These are phyloP conservation scores for Backusella liffmaniae DNA, from an alignment of 192 early-diverging fungal species.

Conservation along the genomic window DNA sequence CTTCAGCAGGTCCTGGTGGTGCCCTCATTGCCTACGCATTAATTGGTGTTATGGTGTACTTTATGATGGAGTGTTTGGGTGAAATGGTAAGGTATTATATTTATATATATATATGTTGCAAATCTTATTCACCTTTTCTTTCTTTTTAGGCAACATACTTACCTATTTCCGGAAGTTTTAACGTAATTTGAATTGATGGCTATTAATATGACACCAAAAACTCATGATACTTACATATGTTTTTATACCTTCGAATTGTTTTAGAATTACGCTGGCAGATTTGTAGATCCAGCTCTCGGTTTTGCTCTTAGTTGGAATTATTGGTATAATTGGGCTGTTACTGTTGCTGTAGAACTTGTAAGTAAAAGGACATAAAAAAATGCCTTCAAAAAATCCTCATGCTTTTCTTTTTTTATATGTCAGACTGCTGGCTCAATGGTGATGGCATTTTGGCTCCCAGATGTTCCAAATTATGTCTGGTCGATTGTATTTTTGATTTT, in stretches of 20 bases:
- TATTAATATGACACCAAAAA: too few relatives aligned
- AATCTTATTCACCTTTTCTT: background rate
- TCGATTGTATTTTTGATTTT: slow-evolving; percentile 55
- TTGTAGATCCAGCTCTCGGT: slow-evolving; percentile 81
- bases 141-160: slow-evolving; percentile 61
- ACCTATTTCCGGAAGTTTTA: slow-evolving; percentile 82
- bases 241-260: too few relatives aligned
- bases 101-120: background rate
- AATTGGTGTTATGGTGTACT: slow-evolving; percentile 72
- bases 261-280: slow-evolving; percentile 54
- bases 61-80: slow-evolving; percentile 77
- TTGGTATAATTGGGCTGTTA: slow-evolving; percentile 36
- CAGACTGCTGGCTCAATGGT: slow-evolving; percentile 75
- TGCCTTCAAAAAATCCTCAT: background rate
- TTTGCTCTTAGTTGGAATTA: slow-evolving; percentile 71
- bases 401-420: background rate
- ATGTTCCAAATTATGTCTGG: slow-evolving; percentile 41
- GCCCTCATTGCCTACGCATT: slow-evolving; percentile 71
- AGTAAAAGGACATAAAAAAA: background rate
- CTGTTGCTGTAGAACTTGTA: slow-evolving; percentile 32
- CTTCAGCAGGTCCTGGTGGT: slow-evolving; percentile 76
- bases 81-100: slow-evolving; percentile 56
- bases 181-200: slow-evolving; percentile 14
- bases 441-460: slow-evolving; percentile 61
- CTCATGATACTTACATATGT: too few relatives aligned